Conservation (phyloP, 1,284 basidiomycete species). For the Macrocystidia cucumis region DNA sequence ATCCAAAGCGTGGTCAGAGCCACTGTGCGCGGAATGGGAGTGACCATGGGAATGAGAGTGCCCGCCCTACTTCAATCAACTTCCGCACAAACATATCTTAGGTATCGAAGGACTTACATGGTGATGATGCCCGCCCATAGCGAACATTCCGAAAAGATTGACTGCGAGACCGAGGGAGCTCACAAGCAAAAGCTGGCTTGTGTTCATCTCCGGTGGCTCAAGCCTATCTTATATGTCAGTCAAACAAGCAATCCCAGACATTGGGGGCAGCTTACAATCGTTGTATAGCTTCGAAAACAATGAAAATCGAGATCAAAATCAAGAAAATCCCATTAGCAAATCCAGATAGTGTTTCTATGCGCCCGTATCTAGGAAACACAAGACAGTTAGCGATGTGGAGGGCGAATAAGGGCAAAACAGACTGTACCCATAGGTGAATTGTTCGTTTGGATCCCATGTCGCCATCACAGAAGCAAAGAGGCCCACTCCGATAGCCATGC, state of each 20-base stretch:
- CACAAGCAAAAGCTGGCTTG: constrained; percentile 86
- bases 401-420: constrained; percentile 14
- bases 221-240: constrained; percentile 39
- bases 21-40: constrained; percentile 25
- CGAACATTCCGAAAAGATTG: constrained; percentile 98
- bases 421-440: constrained; percentile 96
- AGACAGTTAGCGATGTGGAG: not conserved
- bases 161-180: constrained; percentile 86
- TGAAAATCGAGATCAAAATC: constrained; percentile 95
- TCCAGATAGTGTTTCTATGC: constrained; percentile 98
- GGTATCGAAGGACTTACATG: constrained; percentile 43
- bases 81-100: constrained; percentile 1
- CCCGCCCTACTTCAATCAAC: constrained; percentile 30
- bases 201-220: constrained; percentile 98
- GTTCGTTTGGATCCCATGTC: constrained; percentile 91
- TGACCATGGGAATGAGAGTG: constrained; percentile 51
- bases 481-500: constrained; percentile 94
- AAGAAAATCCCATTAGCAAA: constrained; percentile 98
- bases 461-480: constrained; percentile 97
- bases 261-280: constrained; percentile 58
- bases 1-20: constrained; percentile 20
- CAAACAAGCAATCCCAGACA: constrained; percentile 2
- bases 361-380: constrained; percentile 62
- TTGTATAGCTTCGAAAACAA: constrained; percentile 97
- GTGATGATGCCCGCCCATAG: constrained; percentile 93